These are phyloP conservation scores for Nitzschia sp. DNA, from an alignment of 108 stramenopile genomes.

Conservation along the genomic window DNA sequence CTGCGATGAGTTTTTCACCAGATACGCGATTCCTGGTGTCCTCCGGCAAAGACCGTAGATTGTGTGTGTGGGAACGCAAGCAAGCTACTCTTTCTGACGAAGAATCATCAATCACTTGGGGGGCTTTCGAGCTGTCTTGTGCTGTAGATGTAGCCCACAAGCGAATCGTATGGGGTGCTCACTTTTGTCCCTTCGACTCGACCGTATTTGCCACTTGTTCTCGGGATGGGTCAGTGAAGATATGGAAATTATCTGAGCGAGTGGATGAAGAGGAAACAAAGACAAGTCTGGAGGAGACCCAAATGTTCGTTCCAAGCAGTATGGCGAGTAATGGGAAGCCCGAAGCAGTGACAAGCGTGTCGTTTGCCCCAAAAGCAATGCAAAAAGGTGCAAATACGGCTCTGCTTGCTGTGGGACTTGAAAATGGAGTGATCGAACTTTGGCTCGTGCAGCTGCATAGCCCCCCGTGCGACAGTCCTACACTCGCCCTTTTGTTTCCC, in stretches of 20 bases:
- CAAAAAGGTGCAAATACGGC: conserved; percentile 8
- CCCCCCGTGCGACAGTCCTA: background rate
- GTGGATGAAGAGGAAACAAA: conserved; percentile 27
- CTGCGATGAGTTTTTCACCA: conserved; percentile 76
- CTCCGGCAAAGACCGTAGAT: conserved; percentile 84
- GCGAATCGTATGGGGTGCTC: conserved; percentile 82
- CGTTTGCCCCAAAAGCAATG: conserved; percentile 58
- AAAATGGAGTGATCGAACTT: conserved; percentile 75
- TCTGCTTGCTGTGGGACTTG: conserved; percentile 69
- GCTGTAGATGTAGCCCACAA: conserved; percentile 83
- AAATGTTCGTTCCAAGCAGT: conserved; percentile 15
- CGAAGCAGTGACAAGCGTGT: conserved; percentile 76
- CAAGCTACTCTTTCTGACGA: background rate
- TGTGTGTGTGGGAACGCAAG: conserved; percentile 76
- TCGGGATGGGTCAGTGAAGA: conserved; percentile 77
- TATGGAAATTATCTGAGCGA: conserved; percentile 62
- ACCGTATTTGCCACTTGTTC: conserved; percentile 77
- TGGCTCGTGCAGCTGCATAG: conserved; percentile 53
- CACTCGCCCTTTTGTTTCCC: conserved; percentile 18
- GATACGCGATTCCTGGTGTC: conserved; percentile 78
- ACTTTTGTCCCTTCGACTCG: conserved; percentile 71
- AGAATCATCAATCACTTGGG: background rate
- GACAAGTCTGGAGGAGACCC: conserved; percentile 11
- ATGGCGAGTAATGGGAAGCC: conserved; percentile 39
- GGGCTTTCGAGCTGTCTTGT: conserved; percentile 45